Conservation (phyloP, 805 yeast species). For the Allodekkera sacchari region DNA sequence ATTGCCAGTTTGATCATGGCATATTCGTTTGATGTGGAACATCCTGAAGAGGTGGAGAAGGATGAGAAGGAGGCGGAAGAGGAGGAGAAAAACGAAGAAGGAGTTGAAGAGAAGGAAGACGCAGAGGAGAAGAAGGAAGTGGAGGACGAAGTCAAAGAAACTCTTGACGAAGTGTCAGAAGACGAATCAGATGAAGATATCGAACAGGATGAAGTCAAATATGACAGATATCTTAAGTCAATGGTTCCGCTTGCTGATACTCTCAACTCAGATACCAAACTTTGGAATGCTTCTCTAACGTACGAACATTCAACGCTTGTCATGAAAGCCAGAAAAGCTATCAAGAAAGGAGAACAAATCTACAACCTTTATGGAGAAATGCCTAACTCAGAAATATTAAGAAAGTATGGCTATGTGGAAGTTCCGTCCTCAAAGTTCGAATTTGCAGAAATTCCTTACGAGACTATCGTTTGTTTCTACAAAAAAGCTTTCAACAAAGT, state of each 20-base stretch:
- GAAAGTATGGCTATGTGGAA: constrained; percentile 91
- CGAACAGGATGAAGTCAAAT: constrained; percentile 12
- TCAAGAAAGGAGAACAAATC: constrained; percentile 61
- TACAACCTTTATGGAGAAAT: constrained; percentile 87
- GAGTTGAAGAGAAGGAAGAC: constrained; percentile 17
- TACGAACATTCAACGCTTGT: constrained; percentile 42
- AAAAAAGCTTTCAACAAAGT: constrained; percentile 16
- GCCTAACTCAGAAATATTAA: constrained; percentile 81
- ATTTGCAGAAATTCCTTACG: constrained; percentile 64
- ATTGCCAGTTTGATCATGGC: constrained; percentile 81
- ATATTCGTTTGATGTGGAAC: constrained; percentile 80
- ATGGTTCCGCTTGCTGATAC: constrained; percentile 94
- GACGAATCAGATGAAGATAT: constrained; percentile 11
- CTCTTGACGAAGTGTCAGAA: constrained; percentile 14
- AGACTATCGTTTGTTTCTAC: constrained; percentile 32
- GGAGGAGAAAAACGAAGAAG: constrained; percentile 12
- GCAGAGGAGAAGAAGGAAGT: constrained; percentile 18
- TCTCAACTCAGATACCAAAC: constrained; percentile 73
- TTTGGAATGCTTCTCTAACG: constrained; percentile 65
- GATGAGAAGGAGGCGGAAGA: constrained; percentile 22
- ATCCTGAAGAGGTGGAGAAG: constrained; percentile 21
- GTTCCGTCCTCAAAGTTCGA: constrained; percentile 61
- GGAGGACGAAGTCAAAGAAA: constrained; percentile 20
- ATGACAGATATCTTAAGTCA: constrained; percentile 47
- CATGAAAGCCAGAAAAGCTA: constrained; percentile 64